Conservation (phyloP, 2,329 filamentous ascomycete genomes). For the Cercospora janseana region DNA sequence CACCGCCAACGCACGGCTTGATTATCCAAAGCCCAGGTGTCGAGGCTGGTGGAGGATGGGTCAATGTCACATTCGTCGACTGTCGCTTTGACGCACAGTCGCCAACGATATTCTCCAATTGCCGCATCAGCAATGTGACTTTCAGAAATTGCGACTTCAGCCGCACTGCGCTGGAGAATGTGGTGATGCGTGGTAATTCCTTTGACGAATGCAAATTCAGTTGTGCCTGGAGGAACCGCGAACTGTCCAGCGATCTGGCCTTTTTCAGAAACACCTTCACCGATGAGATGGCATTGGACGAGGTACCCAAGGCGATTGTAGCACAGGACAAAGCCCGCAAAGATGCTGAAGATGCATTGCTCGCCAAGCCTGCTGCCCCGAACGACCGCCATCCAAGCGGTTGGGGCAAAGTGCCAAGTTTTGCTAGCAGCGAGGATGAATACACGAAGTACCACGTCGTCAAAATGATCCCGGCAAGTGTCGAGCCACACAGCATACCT, state of each 20-base stretch:
- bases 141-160: conserved; percentile 15
- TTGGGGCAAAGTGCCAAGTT: neutral
- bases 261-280: neutral
- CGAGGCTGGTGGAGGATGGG: neutral
- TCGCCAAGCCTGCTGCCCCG: neutral
- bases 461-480: neutral
- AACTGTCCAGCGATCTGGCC: neutral
- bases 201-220: conserved; percentile 7
- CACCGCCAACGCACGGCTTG: conserved; percentile 1
- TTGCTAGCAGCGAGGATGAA: neutral
- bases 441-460: neutral
- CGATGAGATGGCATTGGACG: neutral
- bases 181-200: neutral
- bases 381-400: neutral
- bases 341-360: conserved; percentile 56
- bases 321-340: conserved; percentile 81
- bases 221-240: conserved; percentile 7
- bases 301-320: conserved; percentile 69
- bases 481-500: conserved; percentile 1
- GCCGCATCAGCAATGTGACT: conserved; percentile 5
- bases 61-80: conserved; percentile 11
- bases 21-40: neutral
- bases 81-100: conserved; percentile 8
- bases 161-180: neutral
- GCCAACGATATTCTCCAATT: conserved; percentile 6